Conservation (phyloP, 2,329 filamentous ascomycete species). For the Scedosporium boydii region DNA sequence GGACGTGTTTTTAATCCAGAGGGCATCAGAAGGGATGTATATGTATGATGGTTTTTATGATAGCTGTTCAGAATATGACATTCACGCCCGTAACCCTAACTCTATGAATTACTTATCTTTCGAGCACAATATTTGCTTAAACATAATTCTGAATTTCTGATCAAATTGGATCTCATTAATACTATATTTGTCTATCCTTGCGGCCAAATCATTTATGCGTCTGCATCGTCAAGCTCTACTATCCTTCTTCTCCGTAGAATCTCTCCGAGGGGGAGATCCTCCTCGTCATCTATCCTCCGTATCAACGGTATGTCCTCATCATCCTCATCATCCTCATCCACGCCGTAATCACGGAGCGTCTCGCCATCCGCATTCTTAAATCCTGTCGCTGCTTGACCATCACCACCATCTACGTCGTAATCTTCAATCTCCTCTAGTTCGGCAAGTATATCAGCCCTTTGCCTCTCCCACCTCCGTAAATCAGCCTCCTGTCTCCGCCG, state of each 20-base stretch:
- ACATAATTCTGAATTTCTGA: background rate
- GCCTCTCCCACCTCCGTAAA: slow-evolving; percentile 25
- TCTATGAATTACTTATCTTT: background rate
- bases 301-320: slow-evolving; percentile 10
- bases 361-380: slow-evolving; percentile 75
- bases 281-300: slow-evolving; percentile 25
- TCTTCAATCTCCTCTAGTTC: slow-evolving; percentile 44
- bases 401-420: slow-evolving; percentile 34
- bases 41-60: background rate
- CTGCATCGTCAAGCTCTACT: background rate
- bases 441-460: slow-evolving; percentile 33
- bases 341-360: slow-evolving; percentile 64
- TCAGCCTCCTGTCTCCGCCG: slow-evolving; percentile 38
- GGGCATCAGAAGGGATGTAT: background rate
- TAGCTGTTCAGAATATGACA: background rate
- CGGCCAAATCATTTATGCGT: background rate
- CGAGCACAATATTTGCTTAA: background rate
- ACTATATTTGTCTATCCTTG: background rate
- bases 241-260: slow-evolving; percentile 48
- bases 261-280: slow-evolving; percentile 61
- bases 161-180: background rate
- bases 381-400: slow-evolving; percentile 26
- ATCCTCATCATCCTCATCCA: slow-evolving; percentile 62
- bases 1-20: background rate
- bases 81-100: background rate